Base-by-base conservation (phyloP, 306 rosid species). In the Ormosia emarginata region DNA sequence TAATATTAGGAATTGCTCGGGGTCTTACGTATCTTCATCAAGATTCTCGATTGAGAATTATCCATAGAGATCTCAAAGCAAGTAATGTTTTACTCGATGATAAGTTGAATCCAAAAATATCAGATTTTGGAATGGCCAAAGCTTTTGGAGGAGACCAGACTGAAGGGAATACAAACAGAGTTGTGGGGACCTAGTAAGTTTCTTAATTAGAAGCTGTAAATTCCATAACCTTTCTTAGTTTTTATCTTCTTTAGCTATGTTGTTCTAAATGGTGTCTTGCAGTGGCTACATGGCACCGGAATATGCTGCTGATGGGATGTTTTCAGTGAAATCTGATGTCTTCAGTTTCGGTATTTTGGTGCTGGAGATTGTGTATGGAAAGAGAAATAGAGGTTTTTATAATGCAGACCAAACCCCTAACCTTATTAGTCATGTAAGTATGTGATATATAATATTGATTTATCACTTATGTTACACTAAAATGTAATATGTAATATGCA, bases 261-360 rank as follows among this genome's bases (percentile, higher is more conserved):
- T 34, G 17, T 8, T 34, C 4, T 5, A 14, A 2, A 15, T 68
- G 24, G 8, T 56, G 2, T 66, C 58, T 17, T 43, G n/a, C 75
- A 74, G 86, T 74, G 86, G 89, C 14, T 86, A 86, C 4, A 86
- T 85, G 88, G 86, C 86, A 65, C 87, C 87, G 0, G 89, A 86
- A 12, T 83, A 83, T 33, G 87, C 83, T 4, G 17, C 49, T 36
- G 63, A 84, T 9, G 87, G 87, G 6, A 12, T 49, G 18, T 84
- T 84, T 70, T 81, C 90, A 1, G 15, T 73, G 6, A 87, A 59
- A 43, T 41, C 71, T 1, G 57, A 40, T 44, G 47, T 61, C 33
- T 62, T 59, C 2, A 58, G 71, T 5, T 58, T 81, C 8, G 86
- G 90, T 9, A 82, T 82, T 33, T 43, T 84, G 14, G 0, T 84